These are phyloP conservation scores for Populus hybrid DNA, from an alignment of 441 rosid genomes.

Conservation along the genomic window DNA sequence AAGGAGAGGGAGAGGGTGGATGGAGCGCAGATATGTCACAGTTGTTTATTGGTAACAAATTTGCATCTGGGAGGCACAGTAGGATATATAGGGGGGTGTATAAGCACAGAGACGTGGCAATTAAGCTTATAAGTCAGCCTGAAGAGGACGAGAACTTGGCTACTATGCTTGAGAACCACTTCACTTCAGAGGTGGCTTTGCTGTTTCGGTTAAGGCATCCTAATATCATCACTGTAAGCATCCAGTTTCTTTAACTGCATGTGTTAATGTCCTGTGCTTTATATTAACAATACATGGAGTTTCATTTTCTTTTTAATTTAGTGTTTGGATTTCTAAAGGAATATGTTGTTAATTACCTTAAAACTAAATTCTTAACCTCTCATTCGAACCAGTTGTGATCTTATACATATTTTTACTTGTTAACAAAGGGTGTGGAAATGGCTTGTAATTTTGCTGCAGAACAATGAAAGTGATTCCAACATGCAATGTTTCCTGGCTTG, in stretches of 20 bases:
- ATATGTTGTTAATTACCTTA: background rate
- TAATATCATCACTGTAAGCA: slow-evolving; percentile 63
- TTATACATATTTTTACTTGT: background rate
- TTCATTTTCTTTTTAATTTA: background rate
- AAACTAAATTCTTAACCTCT: background rate
- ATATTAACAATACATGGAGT: background rate
- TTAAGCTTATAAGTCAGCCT: slow-evolving; percentile 72
- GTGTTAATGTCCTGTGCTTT: background rate
- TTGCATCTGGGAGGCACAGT: slow-evolving; percentile 74
- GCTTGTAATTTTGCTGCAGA: background rate
- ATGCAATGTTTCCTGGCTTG: slow-evolving; percentile 8
- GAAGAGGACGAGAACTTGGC: slow-evolving; percentile 71
- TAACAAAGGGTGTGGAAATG: background rate
- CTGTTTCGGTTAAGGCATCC: slow-evolving; percentile 56
- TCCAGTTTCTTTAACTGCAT: slow-evolving; percentile 9
- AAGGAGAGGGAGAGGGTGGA: slow-evolving; percentile 61
- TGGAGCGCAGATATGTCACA: slow-evolving; percentile 87
- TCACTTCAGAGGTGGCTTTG: slow-evolving; percentile 65
- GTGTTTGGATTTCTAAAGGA: background rate
- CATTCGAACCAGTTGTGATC: background rate
- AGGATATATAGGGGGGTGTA: slow-evolving; percentile 73
- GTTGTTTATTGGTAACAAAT: slow-evolving; percentile 62
- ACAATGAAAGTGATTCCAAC: slow-evolving; percentile 9
- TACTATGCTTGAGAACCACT: slow-evolving; percentile 53
- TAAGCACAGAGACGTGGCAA: slow-evolving; percentile 68